phyloP scores from a whole-genome alignment of 805 yeast species.

The Kazachstania africana region DNA sequence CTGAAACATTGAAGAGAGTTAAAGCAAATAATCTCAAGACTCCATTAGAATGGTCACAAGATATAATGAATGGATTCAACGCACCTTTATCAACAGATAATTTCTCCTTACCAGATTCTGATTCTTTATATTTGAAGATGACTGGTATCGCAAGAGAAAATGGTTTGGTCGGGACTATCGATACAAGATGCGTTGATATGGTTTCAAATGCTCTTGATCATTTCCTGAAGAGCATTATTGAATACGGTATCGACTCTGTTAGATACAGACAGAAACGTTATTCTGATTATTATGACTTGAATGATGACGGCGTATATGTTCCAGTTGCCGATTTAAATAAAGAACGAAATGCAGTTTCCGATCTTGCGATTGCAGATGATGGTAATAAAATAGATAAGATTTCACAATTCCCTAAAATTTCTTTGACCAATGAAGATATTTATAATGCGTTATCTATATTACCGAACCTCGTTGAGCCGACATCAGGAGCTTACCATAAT shows the following conservation, averaged over 20 bases:
- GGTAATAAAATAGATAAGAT: background rate
- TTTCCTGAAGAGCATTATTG: constrained; percentile 64
- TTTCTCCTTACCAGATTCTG: constrained; percentile 74
- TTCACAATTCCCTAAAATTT: constrained; percentile 3
- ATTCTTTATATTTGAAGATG: constrained; percentile 54
- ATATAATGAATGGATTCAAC: constrained; percentile 74
- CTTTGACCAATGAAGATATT: constrained; percentile 55
- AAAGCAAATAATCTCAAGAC: constrained; percentile 24
- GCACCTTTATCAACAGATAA: constrained; percentile 69
- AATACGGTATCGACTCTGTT: constrained; percentile 61
- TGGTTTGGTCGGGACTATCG: constrained; percentile 76
- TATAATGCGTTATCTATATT: constrained; percentile 49
- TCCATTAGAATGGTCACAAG: constrained; percentile 82
- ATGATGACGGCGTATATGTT: constrained; percentile 22
- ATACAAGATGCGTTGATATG: constrained; percentile 66
- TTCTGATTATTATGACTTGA: constrained; percentile 26
- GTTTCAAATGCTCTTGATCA: constrained; percentile 70
- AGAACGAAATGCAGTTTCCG: background rate
- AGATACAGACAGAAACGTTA: constrained; percentile 44
- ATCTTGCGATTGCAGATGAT: constrained; percentile 3
- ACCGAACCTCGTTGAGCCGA: constrained; percentile 58
- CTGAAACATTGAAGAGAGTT: constrained; percentile 23
- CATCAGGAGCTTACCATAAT: constrained; percentile 40
- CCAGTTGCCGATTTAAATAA: constrained; percentile 12
- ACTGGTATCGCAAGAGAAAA: constrained; percentile 79